These are phyloP conservation scores for Sporothrix phasma DNA, from an alignment of 2,329 filamentous ascomycete species.

Conservation along the genomic window DNA sequence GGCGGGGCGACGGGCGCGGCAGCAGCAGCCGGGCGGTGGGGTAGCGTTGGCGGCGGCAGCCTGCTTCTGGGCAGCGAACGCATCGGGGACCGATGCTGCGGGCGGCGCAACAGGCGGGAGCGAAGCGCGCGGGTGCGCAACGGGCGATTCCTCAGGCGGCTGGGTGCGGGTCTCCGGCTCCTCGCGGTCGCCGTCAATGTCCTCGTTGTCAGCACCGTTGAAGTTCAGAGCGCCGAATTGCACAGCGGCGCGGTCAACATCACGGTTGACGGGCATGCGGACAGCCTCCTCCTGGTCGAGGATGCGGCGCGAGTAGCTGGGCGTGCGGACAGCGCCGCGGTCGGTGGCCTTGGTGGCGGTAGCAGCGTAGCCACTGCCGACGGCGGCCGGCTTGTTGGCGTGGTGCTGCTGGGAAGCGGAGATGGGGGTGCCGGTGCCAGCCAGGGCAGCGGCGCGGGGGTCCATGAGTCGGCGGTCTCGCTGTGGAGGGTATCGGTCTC, in stretches of 20 bases:
- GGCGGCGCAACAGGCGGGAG: slow-evolving; percentile 62
- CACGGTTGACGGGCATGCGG: slow-evolving; percentile 94
- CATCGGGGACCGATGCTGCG: slow-evolving; percentile 40
- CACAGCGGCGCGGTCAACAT: slow-evolving; percentile 83
- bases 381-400: slow-evolving; percentile 44
- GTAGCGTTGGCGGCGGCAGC: slow-evolving; percentile 25
- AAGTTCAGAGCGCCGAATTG: slow-evolving; percentile 95
- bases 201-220: slow-evolving; percentile 71
- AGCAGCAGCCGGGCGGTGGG: slow-evolving; percentile 29
- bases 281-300: slow-evolving; percentile 95
- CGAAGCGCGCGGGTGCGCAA: slow-evolving; percentile 73
- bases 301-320: slow-evolving; percentile 76
- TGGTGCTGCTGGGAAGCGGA: slow-evolving; percentile 54
- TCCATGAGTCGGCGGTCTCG: slow-evolving; percentile 83
- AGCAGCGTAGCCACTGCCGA: slow-evolving; percentile 66
- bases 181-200: slow-evolving; percentile 90
- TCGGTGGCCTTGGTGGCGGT: slow-evolving; percentile 70
- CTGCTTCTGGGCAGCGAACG: slow-evolving; percentile 47
- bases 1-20: slow-evolving; percentile 5
- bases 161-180: slow-evolving; percentile 91
- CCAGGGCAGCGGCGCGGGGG: slow-evolving; percentile 49
- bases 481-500: slow-evolving; percentile 78
- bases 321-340: slow-evolving; percentile 52
- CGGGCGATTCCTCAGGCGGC: slow-evolving; percentile 84
- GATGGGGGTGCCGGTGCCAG: slow-evolving; percentile 55